Percentiles rank a stretch among this genome's conserved stretches.
phyloP scores from a whole-genome alignment of 2,329 filamentous ascomycete genomes.

The Aspergillus sclerotialis region DNA sequence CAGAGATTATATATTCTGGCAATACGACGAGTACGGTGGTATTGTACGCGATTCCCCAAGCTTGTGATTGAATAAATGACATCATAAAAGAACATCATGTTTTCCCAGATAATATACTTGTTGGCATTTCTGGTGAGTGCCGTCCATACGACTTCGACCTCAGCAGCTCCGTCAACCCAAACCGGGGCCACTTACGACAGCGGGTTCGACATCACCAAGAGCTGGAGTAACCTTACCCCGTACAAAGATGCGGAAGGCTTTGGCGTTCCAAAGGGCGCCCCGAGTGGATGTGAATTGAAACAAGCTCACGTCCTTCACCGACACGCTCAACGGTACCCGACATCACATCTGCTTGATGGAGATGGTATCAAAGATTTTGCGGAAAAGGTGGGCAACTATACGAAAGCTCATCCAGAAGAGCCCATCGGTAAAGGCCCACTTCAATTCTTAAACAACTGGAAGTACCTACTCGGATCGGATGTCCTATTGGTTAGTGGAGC shows the following conservation, averaged over 20 bases:
- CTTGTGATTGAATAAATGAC: too few species aligned
- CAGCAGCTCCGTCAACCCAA: not conserved
- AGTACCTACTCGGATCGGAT: slow-evolving; percentile 40
- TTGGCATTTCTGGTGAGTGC: not conserved
- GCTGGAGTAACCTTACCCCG: slow-evolving; percentile 25
- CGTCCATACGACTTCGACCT: not conserved
- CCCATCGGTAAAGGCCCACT: slow-evolving; percentile 42
- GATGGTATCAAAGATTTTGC: slow-evolving; percentile 44
- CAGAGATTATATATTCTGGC: too few species aligned
- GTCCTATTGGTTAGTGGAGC: slow-evolving; percentile 45
- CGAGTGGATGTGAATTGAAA: slow-evolving; percentile 50
- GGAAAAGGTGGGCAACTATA: slow-evolving; percentile 43
- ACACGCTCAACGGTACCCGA: slow-evolving; percentile 49
- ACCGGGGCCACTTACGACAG: slow-evolving; percentile 18
- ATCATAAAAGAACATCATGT: too few species aligned
- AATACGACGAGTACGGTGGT: too few species aligned
- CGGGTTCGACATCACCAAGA: slow-evolving; percentile 24
- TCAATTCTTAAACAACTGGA: slow-evolving; percentile 47
- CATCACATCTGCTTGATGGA: slow-evolving; percentile 42
- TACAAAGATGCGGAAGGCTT: slow-evolving; percentile 21
- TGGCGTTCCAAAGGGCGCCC: slow-evolving; percentile 36
- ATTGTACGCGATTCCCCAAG: too few species aligned
- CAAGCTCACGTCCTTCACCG: slow-evolving; percentile 50
- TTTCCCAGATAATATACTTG: too few species aligned
- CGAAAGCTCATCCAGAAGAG: slow-evolving; percentile 24